A percentile compares a stretch with the other conserved stretches of the same genome.
These are phyloP conservation scores for Vigna mungo DNA, from an alignment of 306 rosid species.

Conservation along the genomic window DNA sequence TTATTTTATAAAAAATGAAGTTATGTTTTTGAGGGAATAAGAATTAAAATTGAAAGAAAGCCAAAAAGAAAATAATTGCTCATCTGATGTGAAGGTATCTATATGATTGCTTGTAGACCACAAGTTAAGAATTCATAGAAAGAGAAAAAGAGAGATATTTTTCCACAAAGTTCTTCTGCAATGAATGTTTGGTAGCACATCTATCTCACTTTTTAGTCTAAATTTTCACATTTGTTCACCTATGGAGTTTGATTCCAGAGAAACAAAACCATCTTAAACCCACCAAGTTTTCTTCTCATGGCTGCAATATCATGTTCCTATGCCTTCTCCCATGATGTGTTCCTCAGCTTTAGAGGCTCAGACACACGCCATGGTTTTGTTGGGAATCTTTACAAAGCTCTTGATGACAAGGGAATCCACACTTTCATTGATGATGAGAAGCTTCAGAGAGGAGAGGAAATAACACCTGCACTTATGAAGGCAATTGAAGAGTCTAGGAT, in stretches of 20 bases:
- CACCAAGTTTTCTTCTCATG: not conserved
- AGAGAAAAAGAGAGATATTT: not conserved
- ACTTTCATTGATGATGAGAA: constrained; percentile 19
- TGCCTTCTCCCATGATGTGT: constrained; percentile 13
- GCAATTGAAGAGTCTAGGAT: constrained; percentile 7
- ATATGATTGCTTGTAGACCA: not conserved
- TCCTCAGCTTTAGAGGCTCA: constrained; percentile 11
- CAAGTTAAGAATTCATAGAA: not conserved
- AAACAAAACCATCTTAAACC: not conserved
- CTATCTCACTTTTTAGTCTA: not conserved
- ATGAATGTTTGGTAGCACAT: not conserved
- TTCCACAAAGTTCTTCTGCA: not conserved
- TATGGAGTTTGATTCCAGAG: not conserved
- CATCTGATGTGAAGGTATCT: not conserved
- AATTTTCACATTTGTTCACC: not conserved
- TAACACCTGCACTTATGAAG: constrained; percentile 2
- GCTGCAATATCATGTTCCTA: constrained; percentile 3
- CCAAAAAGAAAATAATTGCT: not conserved
- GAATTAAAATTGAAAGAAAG: not conserved
- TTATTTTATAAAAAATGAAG: too few species aligned
- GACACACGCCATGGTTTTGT: constrained; percentile 16
- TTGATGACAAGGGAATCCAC: not conserved
- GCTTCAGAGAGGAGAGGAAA: constrained; percentile 3
- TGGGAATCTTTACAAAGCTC: constrained; percentile 3
- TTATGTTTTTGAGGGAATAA: not conserved